Percentiles rank a stretch among this genome's conserved stretches.
phyloP scores from a whole-genome alignment of 495 filamentous ascomycete species.

The Acidiella bohemica region DNA sequence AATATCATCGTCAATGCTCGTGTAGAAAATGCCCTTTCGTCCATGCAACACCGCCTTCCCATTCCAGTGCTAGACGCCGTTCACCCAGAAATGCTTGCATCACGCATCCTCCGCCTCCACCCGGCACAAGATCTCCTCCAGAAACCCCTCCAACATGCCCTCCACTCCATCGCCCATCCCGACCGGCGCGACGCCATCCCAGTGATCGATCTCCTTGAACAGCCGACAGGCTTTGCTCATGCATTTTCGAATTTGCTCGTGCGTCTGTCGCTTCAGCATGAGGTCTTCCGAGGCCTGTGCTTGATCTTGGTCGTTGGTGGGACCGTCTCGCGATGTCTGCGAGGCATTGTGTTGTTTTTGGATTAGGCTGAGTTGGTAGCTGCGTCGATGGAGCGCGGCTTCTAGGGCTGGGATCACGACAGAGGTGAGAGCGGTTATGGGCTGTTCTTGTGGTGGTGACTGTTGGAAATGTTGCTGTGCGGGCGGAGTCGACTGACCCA shows the following conservation, averaged over 20 bases:
- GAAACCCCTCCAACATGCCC: conserved; percentile 74
- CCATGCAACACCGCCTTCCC: no score
- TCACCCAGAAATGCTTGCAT: no score
- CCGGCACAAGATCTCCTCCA: conserved; percentile 89
- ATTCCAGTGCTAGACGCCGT: no score
- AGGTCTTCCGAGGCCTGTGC: conserved; percentile 23
- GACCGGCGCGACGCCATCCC: conserved; percentile 68
- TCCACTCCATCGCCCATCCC: conserved; percentile 82
- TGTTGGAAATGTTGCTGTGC: not conserved
- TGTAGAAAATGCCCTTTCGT: no score
- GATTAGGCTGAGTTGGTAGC: conserved; percentile 46
- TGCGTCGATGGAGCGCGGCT: conserved; percentile 70
- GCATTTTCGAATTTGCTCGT: conserved; percentile 66
- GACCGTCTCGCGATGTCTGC: conserved; percentile 17
- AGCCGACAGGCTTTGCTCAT: conserved; percentile 62
- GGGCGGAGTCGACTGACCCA: no score
- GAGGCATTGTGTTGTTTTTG: conserved; percentile 32
- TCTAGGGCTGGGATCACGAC: conserved; percentile 86
- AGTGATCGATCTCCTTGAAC: conserved; percentile 75
- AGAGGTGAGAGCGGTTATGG: conserved; percentile 52
- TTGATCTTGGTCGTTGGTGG: not conserved
- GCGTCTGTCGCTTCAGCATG: conserved; percentile 52
- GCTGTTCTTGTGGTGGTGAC: conserved; percentile 22
- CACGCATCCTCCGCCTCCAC: conserved; percentile 53
- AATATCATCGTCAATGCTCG: no score